A percentile compares a stretch with the other conserved stretches of the same genome.
phyloP scores from a whole-genome alignment of 208 protist genomes.

The Kentomonas sorsogonicus region DNA sequence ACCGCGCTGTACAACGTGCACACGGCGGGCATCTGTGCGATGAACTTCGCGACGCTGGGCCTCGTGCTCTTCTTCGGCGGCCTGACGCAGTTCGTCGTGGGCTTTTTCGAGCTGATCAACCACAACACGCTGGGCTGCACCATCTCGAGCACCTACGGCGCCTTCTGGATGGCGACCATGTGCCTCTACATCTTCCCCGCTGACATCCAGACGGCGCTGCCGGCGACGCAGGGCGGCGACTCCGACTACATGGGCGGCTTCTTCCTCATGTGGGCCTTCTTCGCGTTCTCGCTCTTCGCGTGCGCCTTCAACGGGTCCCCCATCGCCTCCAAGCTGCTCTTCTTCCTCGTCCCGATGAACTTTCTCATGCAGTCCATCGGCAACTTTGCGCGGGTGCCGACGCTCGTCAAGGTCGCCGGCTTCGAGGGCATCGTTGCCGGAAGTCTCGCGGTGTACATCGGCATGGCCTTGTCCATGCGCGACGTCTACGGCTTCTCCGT shows the following conservation, averaged over 20 bases:
- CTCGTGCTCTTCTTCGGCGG: conserved; percentile 29
- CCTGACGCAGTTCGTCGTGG: conserved; percentile 25
- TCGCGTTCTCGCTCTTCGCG: conserved; percentile 18
- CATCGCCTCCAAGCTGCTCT: conserved; percentile 19
- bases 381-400: conserved; percentile 16
- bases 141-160: conserved; percentile 17
- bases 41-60: conserved; percentile 14
- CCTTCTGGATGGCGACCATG: conserved; percentile 29
- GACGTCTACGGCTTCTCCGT: conserved; percentile 29
- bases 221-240: background rate
- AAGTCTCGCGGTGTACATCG: conserved; percentile 34
- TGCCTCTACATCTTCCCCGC: too few relatives aligned
- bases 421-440: conserved; percentile 45
- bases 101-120: conserved; percentile 25
- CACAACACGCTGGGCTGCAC: conserved; percentile 27
- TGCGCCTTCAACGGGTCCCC: conserved; percentile 17
- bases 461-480: conserved; percentile 38
- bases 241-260: conserved; percentile 20
- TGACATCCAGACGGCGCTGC: conserved; percentile 14
- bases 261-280: conserved; percentile 28
- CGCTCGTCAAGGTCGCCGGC: conserved; percentile 32
- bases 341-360: conserved; percentile 20
- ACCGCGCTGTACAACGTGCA: conserved; percentile 28
- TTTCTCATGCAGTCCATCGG: conserved; percentile 42
- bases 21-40: conserved; percentile 15